These are phyloP conservation scores for Russula olivacea DNA, from an alignment of 768 basidiomycete genomes.

Conservation along the genomic window DNA sequence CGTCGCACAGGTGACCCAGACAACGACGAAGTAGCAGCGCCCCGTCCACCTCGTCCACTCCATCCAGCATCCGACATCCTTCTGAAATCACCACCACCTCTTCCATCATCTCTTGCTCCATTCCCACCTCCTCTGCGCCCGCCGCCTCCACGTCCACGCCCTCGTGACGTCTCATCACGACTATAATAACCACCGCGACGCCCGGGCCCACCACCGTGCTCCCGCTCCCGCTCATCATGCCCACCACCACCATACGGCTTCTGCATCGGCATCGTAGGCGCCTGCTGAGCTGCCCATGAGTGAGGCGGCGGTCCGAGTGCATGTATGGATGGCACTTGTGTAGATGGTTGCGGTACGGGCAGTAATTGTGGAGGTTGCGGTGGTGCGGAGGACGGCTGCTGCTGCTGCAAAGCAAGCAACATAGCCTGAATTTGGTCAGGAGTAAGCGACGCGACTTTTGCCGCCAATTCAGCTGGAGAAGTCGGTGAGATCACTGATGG, in stretches of 20 bases:
- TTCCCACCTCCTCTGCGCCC: constrained; percentile 1
- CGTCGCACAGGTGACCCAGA: constrained; percentile 15
- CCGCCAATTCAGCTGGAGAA: constrained; percentile 51
- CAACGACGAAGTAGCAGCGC: background rate
- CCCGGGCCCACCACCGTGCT: constrained; percentile 8
- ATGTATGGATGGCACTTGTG: background rate
- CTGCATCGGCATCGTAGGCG: background rate
- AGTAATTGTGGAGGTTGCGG: background rate
- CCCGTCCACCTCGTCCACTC: constrained; percentile 1
- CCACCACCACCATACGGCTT: constrained; percentile 4
- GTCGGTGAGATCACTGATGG: constrained; percentile 28
- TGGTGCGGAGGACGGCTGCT: background rate
- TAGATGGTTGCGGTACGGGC: background rate
- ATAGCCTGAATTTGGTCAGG: constrained; percentile 72
- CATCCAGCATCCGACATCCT: constrained; percentile 16
- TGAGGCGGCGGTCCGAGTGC: background rate
- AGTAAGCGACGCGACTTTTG: constrained; percentile 66
- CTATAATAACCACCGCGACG: constrained; percentile 13
- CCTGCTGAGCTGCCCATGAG: background rate
- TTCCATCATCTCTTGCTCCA: constrained; percentile 3
- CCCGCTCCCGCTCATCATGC: constrained; percentile 13
- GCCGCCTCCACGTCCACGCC: constrained; percentile 4
- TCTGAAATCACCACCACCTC: background rate
- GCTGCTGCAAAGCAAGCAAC: constrained; percentile 46
- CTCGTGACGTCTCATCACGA: constrained; percentile 6